These are phyloP conservation scores for Russula sp. DNA, from an alignment of 768 basidiomycete species.

Conservation along the genomic window DNA sequence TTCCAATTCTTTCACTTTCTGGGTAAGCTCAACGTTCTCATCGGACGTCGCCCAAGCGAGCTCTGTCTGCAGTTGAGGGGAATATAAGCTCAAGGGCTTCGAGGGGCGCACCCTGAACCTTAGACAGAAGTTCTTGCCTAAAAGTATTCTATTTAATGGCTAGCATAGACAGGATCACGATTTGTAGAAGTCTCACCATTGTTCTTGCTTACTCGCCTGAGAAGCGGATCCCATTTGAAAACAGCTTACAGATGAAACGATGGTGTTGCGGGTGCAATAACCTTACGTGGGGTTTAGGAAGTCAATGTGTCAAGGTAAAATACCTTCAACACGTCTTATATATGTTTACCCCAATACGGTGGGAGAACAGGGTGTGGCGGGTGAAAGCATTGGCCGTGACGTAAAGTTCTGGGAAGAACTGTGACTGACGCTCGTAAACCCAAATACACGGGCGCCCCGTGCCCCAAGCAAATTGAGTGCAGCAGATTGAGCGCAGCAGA, in stretches of 20 bases:
- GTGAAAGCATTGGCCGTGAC: background rate
- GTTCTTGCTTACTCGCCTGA: conserved; percentile 9
- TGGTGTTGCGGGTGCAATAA: background rate
- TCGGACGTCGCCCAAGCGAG: conserved; percentile 10
- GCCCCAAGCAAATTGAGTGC: background rate
- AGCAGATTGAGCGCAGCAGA: background rate
- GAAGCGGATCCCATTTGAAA: conserved; percentile 1
- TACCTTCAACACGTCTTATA: background rate
- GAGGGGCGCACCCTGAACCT: conserved; percentile 10
- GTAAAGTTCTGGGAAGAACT: conserved; percentile 5
- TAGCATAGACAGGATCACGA: background rate
- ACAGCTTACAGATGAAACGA: conserved; percentile 1
- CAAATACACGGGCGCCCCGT: conserved; percentile 20
- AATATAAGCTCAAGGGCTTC: background rate
- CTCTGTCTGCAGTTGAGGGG: conserved; percentile 11
- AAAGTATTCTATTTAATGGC: background rate
- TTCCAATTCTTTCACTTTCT: conserved; percentile 17
- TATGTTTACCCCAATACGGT: background rate
- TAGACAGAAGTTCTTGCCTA: conserved; percentile 17
- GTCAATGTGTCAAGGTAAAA: conserved; percentile 5
- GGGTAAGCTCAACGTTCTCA: conserved; percentile 13
- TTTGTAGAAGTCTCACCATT: conserved; percentile 13
- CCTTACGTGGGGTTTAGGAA: conserved; percentile 1
- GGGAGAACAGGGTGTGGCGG: conserved; percentile 8
- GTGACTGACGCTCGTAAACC: conserved; percentile 4